Evolutionary conservation across 2,329 filamentous ascomycete species (phyloP).

Genomic region (Neonectria coccinea): DNA sequence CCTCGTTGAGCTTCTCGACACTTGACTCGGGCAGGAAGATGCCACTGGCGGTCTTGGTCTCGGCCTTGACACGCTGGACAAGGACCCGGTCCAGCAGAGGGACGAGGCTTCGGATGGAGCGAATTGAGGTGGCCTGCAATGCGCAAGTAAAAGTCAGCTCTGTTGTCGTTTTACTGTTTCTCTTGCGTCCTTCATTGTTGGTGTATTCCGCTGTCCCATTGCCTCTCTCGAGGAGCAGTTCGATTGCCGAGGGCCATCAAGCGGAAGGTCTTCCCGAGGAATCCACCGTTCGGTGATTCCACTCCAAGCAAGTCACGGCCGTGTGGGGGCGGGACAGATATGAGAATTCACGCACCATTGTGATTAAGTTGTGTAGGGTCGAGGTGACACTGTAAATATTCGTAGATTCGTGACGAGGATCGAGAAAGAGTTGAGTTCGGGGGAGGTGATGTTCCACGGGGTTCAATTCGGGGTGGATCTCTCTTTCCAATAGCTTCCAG

Average conservation of each 20-base stretch:
- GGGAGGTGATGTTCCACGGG: slow-evolving; percentile 38
- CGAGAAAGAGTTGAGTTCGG: slow-evolving; percentile 31
- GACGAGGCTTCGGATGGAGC: slow-evolving; percentile 93
- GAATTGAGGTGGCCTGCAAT: slow-evolving; percentile 77
- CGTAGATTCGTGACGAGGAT: slow-evolving; percentile 38
- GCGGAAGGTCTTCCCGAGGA: slow-evolving; percentile 22
- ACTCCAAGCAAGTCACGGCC: background rate
- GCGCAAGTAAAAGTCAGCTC: slow-evolving; percentile 22
- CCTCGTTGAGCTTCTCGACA: slow-evolving; percentile 99
- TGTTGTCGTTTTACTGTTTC: background rate
- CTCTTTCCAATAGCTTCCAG: slow-evolving; percentile 57
- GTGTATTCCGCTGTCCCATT: slow-evolving; percentile 4
- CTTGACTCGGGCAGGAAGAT: slow-evolving; percentile 98
- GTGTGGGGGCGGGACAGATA: background rate
- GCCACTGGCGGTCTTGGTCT: slow-evolving; percentile 94
- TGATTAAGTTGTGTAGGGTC: slow-evolving; percentile 35
- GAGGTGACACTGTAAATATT: slow-evolving; percentile 27
- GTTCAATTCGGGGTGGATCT: slow-evolving; percentile 49
- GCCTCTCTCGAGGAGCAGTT: slow-evolving; percentile 10
- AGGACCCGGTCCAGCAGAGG: slow-evolving; percentile 98
- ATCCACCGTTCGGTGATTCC: slow-evolving; percentile 15
- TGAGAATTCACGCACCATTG: slow-evolving; percentile 46
- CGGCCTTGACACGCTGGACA: slow-evolving; percentile 97
- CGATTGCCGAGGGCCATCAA: slow-evolving; percentile 42
- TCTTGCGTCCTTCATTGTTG: slow-evolving; percentile 7